These are phyloP conservation scores for Leccinum rimulosum DNA, from an alignment of 768 basidiomycete species.

Conservation along the genomic window DNA sequence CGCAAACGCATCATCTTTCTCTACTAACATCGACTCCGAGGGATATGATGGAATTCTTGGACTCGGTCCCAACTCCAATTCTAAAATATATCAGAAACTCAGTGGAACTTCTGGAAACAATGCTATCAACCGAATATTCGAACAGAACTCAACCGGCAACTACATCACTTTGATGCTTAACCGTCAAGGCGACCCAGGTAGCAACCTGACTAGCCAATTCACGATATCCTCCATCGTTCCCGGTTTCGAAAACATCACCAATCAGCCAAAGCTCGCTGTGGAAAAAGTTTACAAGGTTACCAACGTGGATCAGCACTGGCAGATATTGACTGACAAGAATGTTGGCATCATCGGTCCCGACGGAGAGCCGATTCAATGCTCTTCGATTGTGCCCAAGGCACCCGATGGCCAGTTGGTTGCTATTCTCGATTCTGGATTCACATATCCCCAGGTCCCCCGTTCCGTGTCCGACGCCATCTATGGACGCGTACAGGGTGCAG, in stretches of 20 bases:
- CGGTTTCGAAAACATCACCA: constrained; percentile 58
- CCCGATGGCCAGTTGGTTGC: constrained; percentile 64
- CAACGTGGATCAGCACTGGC: constrained; percentile 78
- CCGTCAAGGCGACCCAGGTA: constrained; percentile 51
- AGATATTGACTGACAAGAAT: constrained; percentile 62
- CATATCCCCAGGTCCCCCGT: constrained; percentile 70
- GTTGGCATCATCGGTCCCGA: constrained; percentile 76
- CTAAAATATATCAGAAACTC: constrained; percentile 58
- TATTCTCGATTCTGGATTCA: constrained; percentile 74
- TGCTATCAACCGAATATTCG: constrained; percentile 64
- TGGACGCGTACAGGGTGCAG: constrained; percentile 71
- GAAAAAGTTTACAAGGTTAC: constrained; percentile 61
- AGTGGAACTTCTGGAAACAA: constrained; percentile 50
- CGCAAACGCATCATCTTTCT: constrained; percentile 59
- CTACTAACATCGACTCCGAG: constrained; percentile 54
- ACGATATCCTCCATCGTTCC: constrained; percentile 65
- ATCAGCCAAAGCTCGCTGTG: constrained; percentile 63
- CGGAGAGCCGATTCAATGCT: constrained; percentile 54
- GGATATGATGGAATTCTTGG: constrained; percentile 74
- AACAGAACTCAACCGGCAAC: constrained; percentile 52
- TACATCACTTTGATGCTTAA: constrained; percentile 70
- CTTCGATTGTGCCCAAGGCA: constrained; percentile 68
- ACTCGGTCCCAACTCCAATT: constrained; percentile 74
- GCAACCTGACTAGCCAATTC: constrained; percentile 58
- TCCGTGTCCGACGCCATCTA: constrained; percentile 79